A percentile compares a stretch with the other conserved stretches of the same genome.
Conservation (phyloP, 2,329 filamentous ascomycete genomes). For the Geosmithia morbida region DNA sequence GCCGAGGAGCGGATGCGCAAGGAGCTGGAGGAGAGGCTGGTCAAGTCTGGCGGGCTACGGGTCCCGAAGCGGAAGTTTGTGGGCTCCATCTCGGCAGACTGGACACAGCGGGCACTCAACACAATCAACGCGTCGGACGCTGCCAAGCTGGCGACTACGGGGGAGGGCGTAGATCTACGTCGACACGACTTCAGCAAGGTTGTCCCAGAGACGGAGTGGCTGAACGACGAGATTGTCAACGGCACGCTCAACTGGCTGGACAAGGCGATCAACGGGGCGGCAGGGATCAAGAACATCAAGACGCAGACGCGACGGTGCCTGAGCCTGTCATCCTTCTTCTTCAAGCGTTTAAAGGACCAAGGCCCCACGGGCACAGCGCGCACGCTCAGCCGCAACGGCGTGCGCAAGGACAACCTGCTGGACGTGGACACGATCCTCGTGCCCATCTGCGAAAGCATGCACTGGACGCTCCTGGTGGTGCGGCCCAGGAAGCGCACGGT, state of each 20-base stretch:
- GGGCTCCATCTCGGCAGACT: conserved; percentile 11
- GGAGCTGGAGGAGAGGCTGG: conserved; percentile 13
- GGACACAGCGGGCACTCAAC: conserved; percentile 10
- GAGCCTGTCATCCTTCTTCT: conserved; percentile 54
- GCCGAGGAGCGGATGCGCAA: conserved; percentile 9
- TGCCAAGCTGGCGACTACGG: conserved; percentile 26
- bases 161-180: conserved; percentile 33
- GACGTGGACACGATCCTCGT: conserved; percentile 54
- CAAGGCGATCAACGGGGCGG: conserved; percentile 38
- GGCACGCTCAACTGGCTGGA: conserved; percentile 48
- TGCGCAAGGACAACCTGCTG: conserved; percentile 46
- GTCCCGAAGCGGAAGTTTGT: conserved; percentile 12
- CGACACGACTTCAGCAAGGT: conserved; percentile 50
- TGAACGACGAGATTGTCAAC: conserved; percentile 68
- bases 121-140: conserved; percentile 19
- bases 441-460: conserved; percentile 47
- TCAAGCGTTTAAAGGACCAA: conserved; percentile 32
- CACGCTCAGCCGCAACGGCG: conserved; percentile 40
- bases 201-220: conserved; percentile 43
- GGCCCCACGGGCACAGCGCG: conserved; percentile 33
- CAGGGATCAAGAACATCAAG: conserved; percentile 33
- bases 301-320: conserved; percentile 41
- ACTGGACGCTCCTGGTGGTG: conserved; percentile 62
- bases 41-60: conserved; percentile 15
- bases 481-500: conserved; percentile 44